Base-by-base conservation (phyloP, 2,329 filamentous ascomycete genomes). In the Harringtonia aguacate region DNA sequence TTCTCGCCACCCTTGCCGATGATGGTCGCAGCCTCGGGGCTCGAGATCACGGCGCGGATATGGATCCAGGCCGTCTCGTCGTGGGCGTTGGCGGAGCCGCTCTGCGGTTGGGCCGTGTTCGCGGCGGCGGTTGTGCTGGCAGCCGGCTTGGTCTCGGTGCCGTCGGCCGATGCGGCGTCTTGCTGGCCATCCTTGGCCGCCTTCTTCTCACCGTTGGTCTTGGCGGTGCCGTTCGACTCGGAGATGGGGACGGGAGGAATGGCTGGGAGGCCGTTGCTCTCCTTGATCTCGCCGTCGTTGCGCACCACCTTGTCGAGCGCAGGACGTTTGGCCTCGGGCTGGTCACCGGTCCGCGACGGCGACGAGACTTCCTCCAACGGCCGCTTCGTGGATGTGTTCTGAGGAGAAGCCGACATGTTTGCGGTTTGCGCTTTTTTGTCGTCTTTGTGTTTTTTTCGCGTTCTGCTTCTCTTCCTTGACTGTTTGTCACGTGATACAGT, bases 1-100 rank as follows among this genome's bases (percentile, higher is more conserved):
- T 98, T 98, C 72, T 98, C 92, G 61, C 92, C 92, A 51, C 89
- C 90, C 69, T 98, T 98, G 60, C 92, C 92, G 65, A 98, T 98
- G 53, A 95, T 87, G 39, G 92, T 98, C 33, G 92, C 92, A 53
- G 92, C 92, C 66, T 98, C 92, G 37, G 88, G 87, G 64, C 90
- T 98, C 42, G 90, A 94, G 56, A 98, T 98, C 56, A 95, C 89
- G 45, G 92, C 87, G 54, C 92, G 85, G 56, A 98, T 86, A 62
- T 98, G 92, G 54, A 98, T 89, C 90, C 92, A 98, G 38, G 82
- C 82, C 39, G 85, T 88, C 70, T 98, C 92, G 59, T 98, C 92
- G 55, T 92, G 82, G 38, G 79, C 65, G 39, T 68, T 67, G 58
- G 69, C 73, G 49, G 72, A 64, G 61, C 69, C 65, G 58, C 57